These are phyloP conservation scores for Bretziella fagacearum DNA, from an alignment of 2,329 filamentous ascomycete species.

Conservation along the genomic window DNA sequence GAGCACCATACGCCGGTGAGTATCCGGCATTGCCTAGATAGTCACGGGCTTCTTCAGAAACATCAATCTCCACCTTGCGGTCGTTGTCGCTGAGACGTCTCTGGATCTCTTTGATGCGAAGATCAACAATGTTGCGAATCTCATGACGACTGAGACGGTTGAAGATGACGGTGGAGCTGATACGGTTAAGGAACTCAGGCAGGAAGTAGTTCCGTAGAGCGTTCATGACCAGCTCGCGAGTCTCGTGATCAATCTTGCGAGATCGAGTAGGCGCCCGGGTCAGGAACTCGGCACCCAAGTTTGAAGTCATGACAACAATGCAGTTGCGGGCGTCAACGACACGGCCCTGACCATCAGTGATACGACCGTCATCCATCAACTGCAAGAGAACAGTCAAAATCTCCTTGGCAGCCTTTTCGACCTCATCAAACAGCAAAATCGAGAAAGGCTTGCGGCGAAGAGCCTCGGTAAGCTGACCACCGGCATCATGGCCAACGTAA, in stretches of 20 bases:
- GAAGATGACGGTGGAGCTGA: conserved; percentile 93
- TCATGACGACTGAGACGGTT: conserved; percentile 81
- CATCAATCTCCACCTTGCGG: conserved; percentile 69
- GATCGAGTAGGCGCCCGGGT: conserved; percentile 59
- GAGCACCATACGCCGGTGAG: conserved; percentile 84
- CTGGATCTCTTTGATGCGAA: conserved; percentile 78
- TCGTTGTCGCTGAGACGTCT: conserved; percentile 73
- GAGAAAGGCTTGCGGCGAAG: conserved; percentile 92
- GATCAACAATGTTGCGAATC: conserved; percentile 89
- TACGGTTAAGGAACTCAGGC: conserved; percentile 96
- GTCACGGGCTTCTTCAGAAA: conserved; percentile 73
- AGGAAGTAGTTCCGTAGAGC: conserved; percentile 91
- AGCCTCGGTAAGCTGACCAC: conserved; percentile 87
- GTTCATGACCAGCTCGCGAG: conserved; percentile 76
- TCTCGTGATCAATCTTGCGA: conserved; percentile 71
- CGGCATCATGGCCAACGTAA: conserved; percentile 91
- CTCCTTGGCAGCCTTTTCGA: conserved; percentile 97
- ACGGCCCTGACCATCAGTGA: conserved; percentile 93
- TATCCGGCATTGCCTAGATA: conserved; percentile 86
- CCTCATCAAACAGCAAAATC: conserved; percentile 92
- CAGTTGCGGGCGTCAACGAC: conserved; percentile 93
- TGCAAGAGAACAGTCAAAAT: conserved; percentile 93
- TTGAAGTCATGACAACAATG: conserved; percentile 98
- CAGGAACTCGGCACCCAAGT: conserved; percentile 89
- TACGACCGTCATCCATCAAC: conserved; percentile 97